Conservation (phyloP, 1,284 basidiomycete genomes). For the Dichomitus squalens region DNA sequence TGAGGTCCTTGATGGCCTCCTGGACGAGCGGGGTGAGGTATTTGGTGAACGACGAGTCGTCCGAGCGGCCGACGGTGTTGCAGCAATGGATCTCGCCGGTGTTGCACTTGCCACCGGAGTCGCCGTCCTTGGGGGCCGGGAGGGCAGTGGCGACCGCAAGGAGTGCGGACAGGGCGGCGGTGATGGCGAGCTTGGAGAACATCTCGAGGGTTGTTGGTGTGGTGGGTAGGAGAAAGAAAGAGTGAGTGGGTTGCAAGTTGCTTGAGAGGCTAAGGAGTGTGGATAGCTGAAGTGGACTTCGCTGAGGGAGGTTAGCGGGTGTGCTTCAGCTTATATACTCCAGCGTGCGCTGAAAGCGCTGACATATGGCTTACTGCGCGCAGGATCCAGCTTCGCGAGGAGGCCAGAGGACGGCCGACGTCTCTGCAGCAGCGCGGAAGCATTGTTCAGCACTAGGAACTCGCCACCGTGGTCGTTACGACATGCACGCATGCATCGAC, state of each 20-base stretch:
- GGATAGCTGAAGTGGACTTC: constrained; percentile 18
- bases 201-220: constrained; percentile 7
- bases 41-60: background rate
- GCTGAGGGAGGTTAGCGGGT: constrained; percentile 8
- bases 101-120: constrained; percentile 22
- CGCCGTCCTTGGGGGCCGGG: background rate
- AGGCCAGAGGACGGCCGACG: too few species aligned
- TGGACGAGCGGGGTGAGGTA: constrained; percentile 23
- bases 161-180: constrained; percentile 18
- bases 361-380: too few species aligned
- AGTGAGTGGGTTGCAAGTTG: background rate
- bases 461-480: too few species aligned
- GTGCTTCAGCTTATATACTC: constrained; percentile 9
- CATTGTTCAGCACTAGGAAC: too few species aligned
- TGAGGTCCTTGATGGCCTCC: constrained; percentile 19
- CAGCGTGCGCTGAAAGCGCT: too few species aligned
- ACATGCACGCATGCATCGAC: too few species aligned
- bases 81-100: constrained; percentile 34
- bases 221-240: constrained; percentile 5
- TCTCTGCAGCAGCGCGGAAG: too few species aligned
- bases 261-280: constrained; percentile 17
- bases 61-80: constrained; percentile 22
- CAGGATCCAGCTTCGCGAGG: too few species aligned
- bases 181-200: constrained; percentile 19
- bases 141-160: constrained; percentile 18